Evolutionary conservation across 2,329 filamentous ascomycete genomes (phyloP).

Genomic region (Canariomyces notabilis): DNA sequence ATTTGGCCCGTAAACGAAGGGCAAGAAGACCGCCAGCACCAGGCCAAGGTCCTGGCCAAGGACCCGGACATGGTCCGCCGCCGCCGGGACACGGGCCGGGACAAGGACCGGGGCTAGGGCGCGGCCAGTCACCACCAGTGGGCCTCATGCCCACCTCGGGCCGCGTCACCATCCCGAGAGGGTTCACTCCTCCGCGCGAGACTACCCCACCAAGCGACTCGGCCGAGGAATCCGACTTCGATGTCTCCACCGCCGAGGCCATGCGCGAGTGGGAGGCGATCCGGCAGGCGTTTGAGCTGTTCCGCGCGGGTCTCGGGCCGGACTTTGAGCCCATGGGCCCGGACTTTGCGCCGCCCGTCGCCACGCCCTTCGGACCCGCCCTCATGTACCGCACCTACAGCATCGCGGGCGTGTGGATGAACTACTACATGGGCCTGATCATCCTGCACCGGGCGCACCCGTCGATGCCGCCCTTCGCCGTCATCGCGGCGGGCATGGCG

Average conservation of each 20-base stretch:
- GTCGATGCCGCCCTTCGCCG: constrained; percentile 83
- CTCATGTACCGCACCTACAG: constrained; percentile 79
- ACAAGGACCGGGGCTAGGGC: constrained; percentile 1
- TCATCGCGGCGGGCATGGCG: constrained; percentile 77
- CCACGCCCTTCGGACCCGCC: constrained; percentile 77
- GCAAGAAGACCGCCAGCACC: constrained; percentile 42
- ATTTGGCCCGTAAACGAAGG: constrained; percentile 72
- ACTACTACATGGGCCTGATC: constrained; percentile 81
- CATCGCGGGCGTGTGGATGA: constrained; percentile 83
- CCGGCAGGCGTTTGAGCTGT: constrained; percentile 61
- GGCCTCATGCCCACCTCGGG: constrained; percentile 52
- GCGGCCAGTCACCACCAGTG: constrained; percentile 38
- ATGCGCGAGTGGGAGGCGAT: constrained; percentile 75
- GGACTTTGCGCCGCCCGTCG: constrained; percentile 57
- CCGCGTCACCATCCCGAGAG: constrained; percentile 46
- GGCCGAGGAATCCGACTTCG: constrained; percentile 53
- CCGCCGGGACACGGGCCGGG: constrained; percentile 4
- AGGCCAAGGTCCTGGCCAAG: constrained; percentile 22
- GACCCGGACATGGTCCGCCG: background rate
- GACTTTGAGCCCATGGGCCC: constrained; percentile 71
- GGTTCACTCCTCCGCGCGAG: constrained; percentile 48
- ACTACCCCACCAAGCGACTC: constrained; percentile 38
- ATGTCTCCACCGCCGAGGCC: constrained; percentile 62
- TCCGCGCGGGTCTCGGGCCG: constrained; percentile 61
- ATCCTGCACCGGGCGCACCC: constrained; percentile 79